phyloP scores from a whole-genome alignment of 164 flowering plant genomes.

The Platanus orientalis region DNA sequence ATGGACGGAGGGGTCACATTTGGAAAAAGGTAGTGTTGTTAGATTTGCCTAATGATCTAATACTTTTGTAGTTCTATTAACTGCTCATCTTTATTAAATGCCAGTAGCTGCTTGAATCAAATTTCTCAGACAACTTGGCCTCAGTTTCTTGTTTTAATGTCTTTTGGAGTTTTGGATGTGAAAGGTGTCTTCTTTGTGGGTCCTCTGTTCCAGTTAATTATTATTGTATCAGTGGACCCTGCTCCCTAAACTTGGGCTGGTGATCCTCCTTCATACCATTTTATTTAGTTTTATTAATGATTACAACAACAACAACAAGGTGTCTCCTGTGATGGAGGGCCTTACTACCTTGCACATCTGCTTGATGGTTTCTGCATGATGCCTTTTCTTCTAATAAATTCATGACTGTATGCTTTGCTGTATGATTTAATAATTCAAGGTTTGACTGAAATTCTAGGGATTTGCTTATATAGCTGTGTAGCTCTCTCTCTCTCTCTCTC shows the following conservation, averaged over 20 bases:
- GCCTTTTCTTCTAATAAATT: background rate
- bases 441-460: too few species aligned
- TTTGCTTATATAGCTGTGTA: too few species aligned
- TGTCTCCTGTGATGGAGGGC: too few species aligned
- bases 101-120: background rate
- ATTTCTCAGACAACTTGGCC: background rate
- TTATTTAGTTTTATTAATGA: background rate
- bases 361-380: background rate
- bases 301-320: too few species aligned
- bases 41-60: background rate
- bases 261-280: too few species aligned
- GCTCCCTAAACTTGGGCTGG: too few species aligned
- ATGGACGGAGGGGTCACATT: slow-evolving; percentile 61
- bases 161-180: slow-evolving; percentile 2
- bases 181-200: background rate
- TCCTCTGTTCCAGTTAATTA: too few species aligned
- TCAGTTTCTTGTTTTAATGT: background rate
- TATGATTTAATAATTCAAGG: too few species aligned
- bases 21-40: slow-evolving; percentile 74
- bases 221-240: too few species aligned
- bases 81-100: background rate
- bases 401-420: too few species aligned
- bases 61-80: background rate
- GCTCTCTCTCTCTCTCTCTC: too few species aligned
- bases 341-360: too few species aligned